Evolutionary conservation across 495 filamentous ascomycete species (phyloP), one percentile per base, ranked within the genome.

Genomic region (Penicillium canescens): DNA sequence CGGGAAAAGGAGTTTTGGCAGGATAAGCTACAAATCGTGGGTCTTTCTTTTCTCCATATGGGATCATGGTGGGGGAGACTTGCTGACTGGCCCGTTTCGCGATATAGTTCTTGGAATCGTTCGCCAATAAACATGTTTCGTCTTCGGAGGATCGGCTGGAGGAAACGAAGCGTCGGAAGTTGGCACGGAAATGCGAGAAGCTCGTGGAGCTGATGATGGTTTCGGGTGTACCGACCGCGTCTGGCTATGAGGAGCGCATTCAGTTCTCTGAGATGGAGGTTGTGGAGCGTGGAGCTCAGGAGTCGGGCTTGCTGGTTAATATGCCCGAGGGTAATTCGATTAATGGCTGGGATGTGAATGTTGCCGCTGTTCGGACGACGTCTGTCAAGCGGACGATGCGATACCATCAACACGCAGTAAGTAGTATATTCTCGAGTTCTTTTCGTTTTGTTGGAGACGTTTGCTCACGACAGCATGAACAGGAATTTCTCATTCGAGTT

Each of bases 1-100:
- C 87, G 83, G 56, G 94, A 98, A 80, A 96, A 96, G 80, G 93
- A 98, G 69, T 98, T 98, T 62, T 98, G 94, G 94, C 94, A 98
- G 74, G 91, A 98, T 62, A 96, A 96, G 69, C 73, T 98, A 43
- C 94, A 98, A 80, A 85, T 92, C 69, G 92, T 96, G 71, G 39
- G 91, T 83, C 56, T 31, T 42, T 33, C 35, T 42, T 14, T 34
- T 28, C 18, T 9, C 42, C 28, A 6, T 5, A 24, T 43, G 20
- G 10, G 38, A 37, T n/a, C 1, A 31, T 40, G 28, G 31, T 3
- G 36, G 14, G 21, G 33, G 18, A n/a, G 4, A 13, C 9, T 26
- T 23, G 24, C 33, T 54, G 38, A 42, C 21, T 31, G 28, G 28
- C 28, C 28, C 1, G 6, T 7, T 16, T 46, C 31, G 40, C 23